Evolutionary conservation across 306 rosid species (phyloP).

Genomic region (Castanospermum australe): DNA sequence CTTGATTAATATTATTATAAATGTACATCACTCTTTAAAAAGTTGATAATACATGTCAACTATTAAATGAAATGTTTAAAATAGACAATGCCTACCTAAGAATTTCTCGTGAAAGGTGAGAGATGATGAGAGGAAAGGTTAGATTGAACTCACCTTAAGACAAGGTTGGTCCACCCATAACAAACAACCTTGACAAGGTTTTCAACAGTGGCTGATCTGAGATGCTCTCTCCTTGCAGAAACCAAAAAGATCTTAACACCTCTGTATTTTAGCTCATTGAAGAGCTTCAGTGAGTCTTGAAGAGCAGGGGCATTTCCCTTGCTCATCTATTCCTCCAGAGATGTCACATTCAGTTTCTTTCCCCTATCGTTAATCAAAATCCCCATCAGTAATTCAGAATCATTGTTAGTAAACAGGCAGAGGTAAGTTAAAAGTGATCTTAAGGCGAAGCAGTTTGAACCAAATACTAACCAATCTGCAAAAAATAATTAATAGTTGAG

Average conservation of each 20-base stretch:
- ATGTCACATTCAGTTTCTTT: too few relatives aligned
- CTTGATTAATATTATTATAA: too few relatives aligned
- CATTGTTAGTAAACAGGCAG: too few relatives aligned
- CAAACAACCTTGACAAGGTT: conserved; percentile 47
- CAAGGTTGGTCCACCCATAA: conserved; percentile 48
- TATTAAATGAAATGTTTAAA: too few relatives aligned
- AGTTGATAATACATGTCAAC: too few relatives aligned
- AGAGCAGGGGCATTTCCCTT: conserved; percentile 50
- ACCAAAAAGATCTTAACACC: too few relatives aligned
- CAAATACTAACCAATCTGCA: background rate
- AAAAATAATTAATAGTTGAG: background rate
- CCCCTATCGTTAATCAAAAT: conserved; percentile 4
- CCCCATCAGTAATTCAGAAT: background rate
- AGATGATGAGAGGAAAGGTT: background rate
- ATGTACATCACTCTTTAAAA: too few relatives aligned
- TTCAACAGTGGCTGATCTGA: too few relatives aligned
- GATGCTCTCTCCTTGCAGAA: too few relatives aligned
- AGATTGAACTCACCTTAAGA: conserved; percentile 30
- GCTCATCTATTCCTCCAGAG: conserved; percentile 47
- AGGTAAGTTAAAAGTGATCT: background rate
- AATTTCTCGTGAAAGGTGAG: too few relatives aligned
- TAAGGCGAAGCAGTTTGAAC: background rate
- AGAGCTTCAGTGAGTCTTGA: conserved; percentile 35
- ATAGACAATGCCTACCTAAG: too few relatives aligned
- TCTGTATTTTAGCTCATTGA: conserved; percentile 44